Evolutionary conservation across 1,139 yeast species (phyloP).

Genomic region (Kodamaea sp.): DNA sequence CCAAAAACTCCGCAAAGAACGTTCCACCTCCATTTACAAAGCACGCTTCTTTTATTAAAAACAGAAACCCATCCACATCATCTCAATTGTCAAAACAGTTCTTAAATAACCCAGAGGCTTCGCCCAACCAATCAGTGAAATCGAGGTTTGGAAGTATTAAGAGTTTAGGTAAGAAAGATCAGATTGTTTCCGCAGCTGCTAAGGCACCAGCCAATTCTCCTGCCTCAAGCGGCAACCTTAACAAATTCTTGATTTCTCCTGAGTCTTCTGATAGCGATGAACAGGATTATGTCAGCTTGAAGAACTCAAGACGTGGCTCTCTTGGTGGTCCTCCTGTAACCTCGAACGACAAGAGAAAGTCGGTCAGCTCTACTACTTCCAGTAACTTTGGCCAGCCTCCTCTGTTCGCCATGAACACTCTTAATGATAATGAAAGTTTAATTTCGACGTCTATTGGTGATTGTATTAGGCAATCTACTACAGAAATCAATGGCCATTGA

Average conservation of each 20-base stretch:
- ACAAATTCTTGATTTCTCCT: constrained; percentile 21
- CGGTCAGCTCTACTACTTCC: constrained; percentile 14
- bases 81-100: constrained; percentile 23
- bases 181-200: background rate
- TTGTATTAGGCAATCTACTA: constrained; percentile 40
- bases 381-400: constrained; percentile 8
- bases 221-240: constrained; percentile 3
- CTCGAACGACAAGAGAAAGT: constrained; percentile 13
- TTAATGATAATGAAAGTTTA: constrained; percentile 31
- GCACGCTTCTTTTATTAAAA: constrained; percentile 14
- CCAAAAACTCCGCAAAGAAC: constrained; percentile 5
- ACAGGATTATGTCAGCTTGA: constrained; percentile 7
- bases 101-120: constrained; percentile 7
- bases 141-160: constrained; percentile 9
- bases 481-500: constrained; percentile 37
- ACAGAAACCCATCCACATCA: constrained; percentile 14
- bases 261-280: constrained; percentile 22
- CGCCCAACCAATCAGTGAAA: constrained; percentile 5
- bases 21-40: constrained; percentile 8
- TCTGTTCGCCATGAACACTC: constrained; percentile 6
- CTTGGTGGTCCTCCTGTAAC: background rate
- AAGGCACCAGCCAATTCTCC: background rate
- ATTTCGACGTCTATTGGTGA: constrained; percentile 43
- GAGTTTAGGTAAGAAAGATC: constrained; percentile 6
- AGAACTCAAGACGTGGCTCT: constrained; percentile 7